Percentiles rank a stretch among this genome's conserved stretches.
Evolutionary conservation across 2,329 filamentous ascomycete genomes (phyloP).

Genomic region (Aureobasidium sp.): DNA sequence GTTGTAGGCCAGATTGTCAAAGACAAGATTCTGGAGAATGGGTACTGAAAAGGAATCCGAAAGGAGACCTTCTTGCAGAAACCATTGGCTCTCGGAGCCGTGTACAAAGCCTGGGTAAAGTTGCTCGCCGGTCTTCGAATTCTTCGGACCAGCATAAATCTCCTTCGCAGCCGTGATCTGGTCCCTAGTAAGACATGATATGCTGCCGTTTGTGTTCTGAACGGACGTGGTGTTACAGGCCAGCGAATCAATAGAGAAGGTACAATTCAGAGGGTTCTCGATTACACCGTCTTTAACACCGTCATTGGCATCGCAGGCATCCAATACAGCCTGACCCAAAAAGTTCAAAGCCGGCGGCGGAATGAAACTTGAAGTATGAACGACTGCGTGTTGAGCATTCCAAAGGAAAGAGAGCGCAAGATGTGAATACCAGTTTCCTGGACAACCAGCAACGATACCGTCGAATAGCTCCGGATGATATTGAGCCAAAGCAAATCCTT

Average conservation of each 20-base stretch:
- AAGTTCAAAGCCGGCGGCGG: conserved; percentile 29
- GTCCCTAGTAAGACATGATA: conserved; percentile 27
- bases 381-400: conserved; percentile 22
- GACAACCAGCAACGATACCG: conserved; percentile 37
- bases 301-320: conserved; percentile 43
- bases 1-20: conserved; percentile 33
- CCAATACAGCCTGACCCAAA: conserved; percentile 30
- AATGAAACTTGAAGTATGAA: conserved; percentile 22
- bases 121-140: conserved; percentile 21
- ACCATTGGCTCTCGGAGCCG: conserved; percentile 36
- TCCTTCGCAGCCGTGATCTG: conserved; percentile 30
- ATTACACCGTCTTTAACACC: conserved; percentile 44
- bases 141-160: conserved; percentile 30
- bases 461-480: conserved; percentile 38
- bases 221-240: conserved; percentile 23
- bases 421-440: conserved; percentile 35
- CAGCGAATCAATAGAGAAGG: conserved; percentile 31
- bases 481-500: conserved; percentile 37
- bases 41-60: conserved; percentile 33
- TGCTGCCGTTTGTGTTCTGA: conserved; percentile 15
- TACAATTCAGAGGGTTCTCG: conserved; percentile 39
- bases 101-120: conserved; percentile 38
- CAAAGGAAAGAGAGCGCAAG: conserved; percentile 27
- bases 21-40: conserved; percentile 39
- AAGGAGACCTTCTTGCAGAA: conserved; percentile 31